Percentiles rank a stretch among this genome's conserved stretches.
These are phyloP conservation scores for Mycena albidolilacea DNA, from an alignment of 768 basidiomycete species.

Conservation along the genomic window DNA sequence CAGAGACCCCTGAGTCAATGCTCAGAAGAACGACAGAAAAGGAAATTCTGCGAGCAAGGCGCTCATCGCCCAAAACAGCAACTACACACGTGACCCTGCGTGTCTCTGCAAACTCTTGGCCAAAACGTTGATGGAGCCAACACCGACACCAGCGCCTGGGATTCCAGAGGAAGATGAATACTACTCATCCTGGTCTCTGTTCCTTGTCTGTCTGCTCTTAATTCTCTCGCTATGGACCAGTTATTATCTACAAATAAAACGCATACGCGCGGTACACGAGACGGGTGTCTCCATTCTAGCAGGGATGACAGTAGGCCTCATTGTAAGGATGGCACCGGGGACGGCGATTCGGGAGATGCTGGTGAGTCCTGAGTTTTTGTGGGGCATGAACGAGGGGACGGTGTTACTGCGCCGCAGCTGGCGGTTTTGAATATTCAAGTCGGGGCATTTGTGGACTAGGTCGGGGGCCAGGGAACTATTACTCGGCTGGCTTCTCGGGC, in stretches of 20 bases:
- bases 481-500: no score
- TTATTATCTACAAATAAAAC: slow-evolving; percentile 97
- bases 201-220: slow-evolving; percentile 92
- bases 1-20: no score
- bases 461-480: no score
- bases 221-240: slow-evolving; percentile 96
- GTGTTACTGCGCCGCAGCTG: not conserved
- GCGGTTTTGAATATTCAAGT: not conserved
- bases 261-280: slow-evolving; percentile 96
- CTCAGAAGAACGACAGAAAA: not conserved
- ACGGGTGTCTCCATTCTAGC: slow-evolving; percentile 96
- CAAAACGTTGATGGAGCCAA: slow-evolving; percentile 18
- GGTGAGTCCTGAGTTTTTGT: slow-evolving; percentile 65
- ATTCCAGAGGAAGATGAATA: slow-evolving; percentile 86
- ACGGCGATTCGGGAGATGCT: slow-evolving; percentile 98
- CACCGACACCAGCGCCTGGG: slow-evolving; percentile 52
- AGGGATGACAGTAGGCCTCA: slow-evolving; percentile 95
- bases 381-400: not conserved
- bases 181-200: slow-evolving; percentile 95
- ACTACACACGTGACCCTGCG: not conserved
- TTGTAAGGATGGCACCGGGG: slow-evolving; percentile 92
- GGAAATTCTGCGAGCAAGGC: not conserved
- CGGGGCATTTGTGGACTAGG: not conserved
- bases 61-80: not conserved
- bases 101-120: not conserved